phyloP scores from a whole-genome alignment of 768 basidiomycete genomes.

The Lentinula sp. region DNA sequence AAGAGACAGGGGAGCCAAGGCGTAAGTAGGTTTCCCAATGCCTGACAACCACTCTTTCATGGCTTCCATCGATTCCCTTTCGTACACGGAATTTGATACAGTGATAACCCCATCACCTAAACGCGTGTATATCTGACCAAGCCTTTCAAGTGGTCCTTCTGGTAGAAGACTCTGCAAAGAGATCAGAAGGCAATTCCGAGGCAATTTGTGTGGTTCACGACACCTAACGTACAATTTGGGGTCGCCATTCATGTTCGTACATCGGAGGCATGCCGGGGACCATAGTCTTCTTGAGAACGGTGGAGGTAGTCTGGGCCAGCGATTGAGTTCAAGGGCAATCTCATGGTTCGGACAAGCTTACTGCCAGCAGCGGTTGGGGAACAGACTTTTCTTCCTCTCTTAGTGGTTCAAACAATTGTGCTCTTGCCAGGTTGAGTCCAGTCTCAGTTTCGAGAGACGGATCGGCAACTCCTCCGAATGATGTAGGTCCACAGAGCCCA shows the following conservation, averaged over 20 bases:
- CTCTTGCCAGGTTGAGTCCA: neutral
- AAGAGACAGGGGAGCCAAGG: neutral
- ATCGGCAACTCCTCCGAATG: neutral
- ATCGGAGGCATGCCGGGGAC: constrained; percentile 1
- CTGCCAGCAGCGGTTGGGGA: neutral
- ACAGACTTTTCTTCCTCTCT: neutral
- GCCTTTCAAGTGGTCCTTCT: neutral
- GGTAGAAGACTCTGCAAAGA: neutral
- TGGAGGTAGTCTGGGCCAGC: neutral
- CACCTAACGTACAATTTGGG: neutral
- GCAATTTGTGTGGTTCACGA: no score
- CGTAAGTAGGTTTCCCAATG: neutral
- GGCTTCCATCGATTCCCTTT: neutral
- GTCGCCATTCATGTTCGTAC: neutral
- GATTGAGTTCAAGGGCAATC: neutral
- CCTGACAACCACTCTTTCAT: neutral
- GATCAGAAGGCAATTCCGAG: neutral
- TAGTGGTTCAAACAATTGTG: neutral
- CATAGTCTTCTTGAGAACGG: neutral
- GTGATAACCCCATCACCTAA: neutral
- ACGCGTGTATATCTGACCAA: neutral
- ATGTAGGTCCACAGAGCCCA: neutral
- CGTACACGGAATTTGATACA: neutral
- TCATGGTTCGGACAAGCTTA: no score
- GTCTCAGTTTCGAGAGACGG: neutral